Evolutionary conservation across 192 early-diverging fungal species (phyloP).

Genomic region (Coemansia nantahalensis): DNA sequence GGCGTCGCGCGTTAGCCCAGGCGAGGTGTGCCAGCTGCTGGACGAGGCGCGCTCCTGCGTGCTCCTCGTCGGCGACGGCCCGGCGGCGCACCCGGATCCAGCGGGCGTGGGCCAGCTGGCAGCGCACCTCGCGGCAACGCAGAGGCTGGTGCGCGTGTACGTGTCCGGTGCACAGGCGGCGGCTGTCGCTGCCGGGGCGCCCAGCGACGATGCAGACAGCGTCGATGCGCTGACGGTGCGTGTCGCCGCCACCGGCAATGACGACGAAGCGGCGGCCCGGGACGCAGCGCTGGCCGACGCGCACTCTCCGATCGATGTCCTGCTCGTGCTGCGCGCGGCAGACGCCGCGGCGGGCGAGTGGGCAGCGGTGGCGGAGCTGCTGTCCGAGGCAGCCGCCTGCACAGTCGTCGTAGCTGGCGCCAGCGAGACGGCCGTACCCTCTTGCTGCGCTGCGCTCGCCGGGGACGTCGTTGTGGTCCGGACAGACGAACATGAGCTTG

Average conservation of each 20-base stretch:
- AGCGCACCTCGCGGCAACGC: conserved; percentile 1
- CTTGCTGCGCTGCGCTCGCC: neutral
- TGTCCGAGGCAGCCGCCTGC: conserved; percentile 7
- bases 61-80: conserved; percentile 16
- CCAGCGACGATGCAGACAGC: conserved; percentile 4
- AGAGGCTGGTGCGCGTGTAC: conserved; percentile 24
- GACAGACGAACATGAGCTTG: neutral
- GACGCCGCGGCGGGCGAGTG: conserved; percentile 5
- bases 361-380: conserved; percentile 1
- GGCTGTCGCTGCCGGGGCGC: neutral
- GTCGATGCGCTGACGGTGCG: conserved; percentile 21
- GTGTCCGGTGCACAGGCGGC: conserved; percentile 25
- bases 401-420: conserved; percentile 22
- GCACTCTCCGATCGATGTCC: conserved; percentile 4
- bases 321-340: conserved; percentile 22
- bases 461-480: neutral
- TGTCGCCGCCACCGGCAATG: too few relatives aligned
- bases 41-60: conserved; percentile 21
- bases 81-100: conserved; percentile 11
- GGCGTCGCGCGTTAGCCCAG: too few relatives aligned
- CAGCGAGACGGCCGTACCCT: neutral
- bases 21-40: conserved; percentile 4
- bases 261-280: conserved; percentile 9
- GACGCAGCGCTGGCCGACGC: conserved; percentile 25
- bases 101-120: conserved; percentile 9